Evolutionary conservation across 306 rosid species (phyloP).

Genomic region (Aeschynomene evenia): DNA sequence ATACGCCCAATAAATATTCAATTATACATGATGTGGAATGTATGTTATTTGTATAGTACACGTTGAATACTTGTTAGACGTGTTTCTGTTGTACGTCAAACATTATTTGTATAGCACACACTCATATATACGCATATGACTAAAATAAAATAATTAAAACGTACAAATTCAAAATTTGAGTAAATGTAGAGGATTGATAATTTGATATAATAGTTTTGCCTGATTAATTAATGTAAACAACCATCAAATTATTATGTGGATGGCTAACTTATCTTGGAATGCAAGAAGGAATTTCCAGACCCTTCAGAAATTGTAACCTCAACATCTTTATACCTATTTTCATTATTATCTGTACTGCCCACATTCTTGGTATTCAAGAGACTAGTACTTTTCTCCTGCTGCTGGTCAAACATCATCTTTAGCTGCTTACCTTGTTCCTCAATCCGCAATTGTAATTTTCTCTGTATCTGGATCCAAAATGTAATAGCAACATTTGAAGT

Average conservation of each 20-base stretch:
- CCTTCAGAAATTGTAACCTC: constrained; percentile 41
- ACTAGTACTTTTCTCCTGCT: constrained; percentile 39
- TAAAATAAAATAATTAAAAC: too few relatives aligned
- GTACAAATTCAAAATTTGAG: too few relatives aligned
- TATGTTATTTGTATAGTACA: too few relatives aligned
- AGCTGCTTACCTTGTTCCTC: constrained; percentile 66
- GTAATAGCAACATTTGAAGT: not conserved
- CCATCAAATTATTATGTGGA: not conserved
- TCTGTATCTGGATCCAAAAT: constrained; percentile 43
- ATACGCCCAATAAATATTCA: too few relatives aligned
- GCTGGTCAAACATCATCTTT: constrained; percentile 59
- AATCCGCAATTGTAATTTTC: constrained; percentile 46
- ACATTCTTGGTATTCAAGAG: constrained; percentile 29
- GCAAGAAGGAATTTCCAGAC: constrained; percentile 29
- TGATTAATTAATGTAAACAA: constrained; percentile 5
- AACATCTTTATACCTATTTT: constrained; percentile 29
- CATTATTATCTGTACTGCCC: constrained; percentile 21
- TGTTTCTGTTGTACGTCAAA: too few relatives aligned
- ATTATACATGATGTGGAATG: too few relatives aligned
- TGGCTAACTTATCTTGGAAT: constrained; percentile 48
- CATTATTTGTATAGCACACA: too few relatives aligned
- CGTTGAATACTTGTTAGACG: too few relatives aligned
- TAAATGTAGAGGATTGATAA: too few relatives aligned
- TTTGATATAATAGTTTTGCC: too few relatives aligned
- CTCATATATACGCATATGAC: too few relatives aligned